Conservation (phyloP, 2,329 filamentous ascomycete species). For the Cladosporium halotolerans region DNA sequence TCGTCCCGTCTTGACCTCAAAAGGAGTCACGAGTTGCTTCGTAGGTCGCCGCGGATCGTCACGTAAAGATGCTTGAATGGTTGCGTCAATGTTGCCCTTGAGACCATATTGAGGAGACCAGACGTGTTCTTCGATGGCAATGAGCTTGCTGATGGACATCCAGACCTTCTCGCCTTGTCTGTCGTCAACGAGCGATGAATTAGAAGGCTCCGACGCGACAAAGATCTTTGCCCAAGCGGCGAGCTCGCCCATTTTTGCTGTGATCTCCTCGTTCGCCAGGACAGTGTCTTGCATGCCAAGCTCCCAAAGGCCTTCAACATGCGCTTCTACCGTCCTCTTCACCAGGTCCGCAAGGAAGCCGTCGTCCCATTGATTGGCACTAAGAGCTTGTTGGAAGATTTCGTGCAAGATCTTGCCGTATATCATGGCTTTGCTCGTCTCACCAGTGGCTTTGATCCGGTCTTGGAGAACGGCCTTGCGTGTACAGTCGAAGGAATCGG, state of each 20-base stretch:
- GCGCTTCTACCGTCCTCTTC: constrained; percentile 61
- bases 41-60: constrained; percentile 61
- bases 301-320: constrained; percentile 83
- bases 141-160: constrained; percentile 84
- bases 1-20: constrained; percentile 93
- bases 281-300: constrained; percentile 65
- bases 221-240: constrained; percentile 79
- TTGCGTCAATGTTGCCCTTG: constrained; percentile 97
- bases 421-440: constrained; percentile 71
- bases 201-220: constrained; percentile 63
- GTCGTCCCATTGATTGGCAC: constrained; percentile 73
- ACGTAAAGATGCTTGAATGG: constrained; percentile 77
- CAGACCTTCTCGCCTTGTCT: constrained; percentile 68
- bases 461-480: constrained; percentile 90
- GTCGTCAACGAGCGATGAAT: constrained; percentile 69
- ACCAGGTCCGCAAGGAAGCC: constrained; percentile 62
- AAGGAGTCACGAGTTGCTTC: constrained; percentile 66
- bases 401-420: constrained; percentile 94
- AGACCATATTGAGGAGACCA: constrained; percentile 98
- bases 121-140: constrained; percentile 95
- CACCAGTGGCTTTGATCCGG: constrained; percentile 82
- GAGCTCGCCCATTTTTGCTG: constrained; percentile 75
- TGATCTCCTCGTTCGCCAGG: constrained; percentile 71
- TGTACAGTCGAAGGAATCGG: constrained; percentile 90
- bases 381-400: constrained; percentile 85